Evolutionary conservation across 2,329 filamentous ascomycete genomes (phyloP), one percentile per base, ranked within the genome.

Genomic region (Monilinia aucupariae): DNA sequence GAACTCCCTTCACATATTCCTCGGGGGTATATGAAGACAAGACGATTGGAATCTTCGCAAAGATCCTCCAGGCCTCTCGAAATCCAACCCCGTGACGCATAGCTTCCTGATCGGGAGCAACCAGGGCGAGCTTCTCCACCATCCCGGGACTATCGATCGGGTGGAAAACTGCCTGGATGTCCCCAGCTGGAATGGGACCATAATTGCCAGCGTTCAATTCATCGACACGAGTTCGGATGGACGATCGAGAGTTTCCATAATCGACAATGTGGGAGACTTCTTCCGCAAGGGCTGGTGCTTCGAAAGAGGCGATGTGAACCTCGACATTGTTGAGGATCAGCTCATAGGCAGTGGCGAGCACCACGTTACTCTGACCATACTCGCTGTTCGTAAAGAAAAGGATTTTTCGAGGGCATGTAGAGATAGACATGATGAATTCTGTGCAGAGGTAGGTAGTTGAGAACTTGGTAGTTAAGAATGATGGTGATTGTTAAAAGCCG

Each of bases 361-460:
- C 73, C 30, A 81, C 76, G 67, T 80, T 81, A 22, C 77, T 76
- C 62, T 80, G 77, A 4, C 80, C 79, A 64, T 75, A 74, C 62
- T 81, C 79, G 58, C 74, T 73, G 66, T 77, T 80, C 4, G 78
- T 77, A 48, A 81, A 67, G 49, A 81, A 75, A 1, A 81, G 70
- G 10, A 79, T 71, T 53, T 59, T 62, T 22, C 27, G 65, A 30
- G 63, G 41, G 12, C n/a, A 7, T 1, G 9, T 37, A 4, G 41
- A 17, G 41, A 39, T 34, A 34, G 30, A 1, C 54, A 58, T 58
- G 13, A 25, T 47, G 13, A 30, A 25, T 15, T 34, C 34, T 12
- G n/a, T n/a, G 15, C 25, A 25, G n/a, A 17, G 17, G 8, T 27
- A 7, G 4, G 20, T 22, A 34, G 30, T 25, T 34, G 3, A 12